Conservation (phyloP, 768 basidiomycete species). For the Termitomyces bulborhizus region DNA sequence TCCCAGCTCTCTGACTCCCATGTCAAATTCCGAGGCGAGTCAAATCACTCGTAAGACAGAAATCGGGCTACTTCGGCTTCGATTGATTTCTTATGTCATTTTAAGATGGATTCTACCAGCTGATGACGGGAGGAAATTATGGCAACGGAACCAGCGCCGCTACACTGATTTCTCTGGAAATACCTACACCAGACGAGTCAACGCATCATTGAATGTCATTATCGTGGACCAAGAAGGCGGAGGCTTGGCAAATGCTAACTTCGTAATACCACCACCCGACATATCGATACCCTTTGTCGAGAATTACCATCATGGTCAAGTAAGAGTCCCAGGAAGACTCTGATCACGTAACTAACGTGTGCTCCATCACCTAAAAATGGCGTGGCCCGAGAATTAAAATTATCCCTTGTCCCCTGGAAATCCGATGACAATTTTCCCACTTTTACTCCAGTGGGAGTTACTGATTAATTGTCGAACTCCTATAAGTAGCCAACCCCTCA, state of each 20-base stretch:
- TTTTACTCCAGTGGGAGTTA: background rate
- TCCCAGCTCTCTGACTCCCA: conserved; percentile 53
- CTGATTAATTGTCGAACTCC: background rate
- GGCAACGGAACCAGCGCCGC: conserved; percentile 64
- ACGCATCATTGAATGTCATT: conserved; percentile 56
- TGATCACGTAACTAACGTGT: background rate
- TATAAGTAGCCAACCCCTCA: conserved; percentile 5
- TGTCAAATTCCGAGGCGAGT: conserved; percentile 50
- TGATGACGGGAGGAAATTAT: conserved; percentile 31
- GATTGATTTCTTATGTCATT: conserved; percentile 33
- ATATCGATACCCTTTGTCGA: background rate
- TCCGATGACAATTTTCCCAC: background rate
- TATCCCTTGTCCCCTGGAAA: background rate
- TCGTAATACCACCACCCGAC: background rate
- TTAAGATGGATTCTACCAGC: conserved; percentile 23
- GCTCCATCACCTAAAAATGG: background rate
- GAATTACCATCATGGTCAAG: conserved; percentile 1
- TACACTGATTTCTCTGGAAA: conserved; percentile 57
- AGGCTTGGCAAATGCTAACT: conserved; percentile 18
- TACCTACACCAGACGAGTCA: conserved; percentile 55
- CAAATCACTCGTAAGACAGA: conserved; percentile 49
- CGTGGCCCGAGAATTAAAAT: background rate
- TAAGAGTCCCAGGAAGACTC: conserved; percentile 9
- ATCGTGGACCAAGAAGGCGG: conserved; percentile 54
- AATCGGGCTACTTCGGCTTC: conserved; percentile 10